These are phyloP conservation scores for Acephala macrosclerotiorum DNA, from an alignment of 2,329 filamentous ascomycete genomes.

Conservation along the genomic window DNA sequence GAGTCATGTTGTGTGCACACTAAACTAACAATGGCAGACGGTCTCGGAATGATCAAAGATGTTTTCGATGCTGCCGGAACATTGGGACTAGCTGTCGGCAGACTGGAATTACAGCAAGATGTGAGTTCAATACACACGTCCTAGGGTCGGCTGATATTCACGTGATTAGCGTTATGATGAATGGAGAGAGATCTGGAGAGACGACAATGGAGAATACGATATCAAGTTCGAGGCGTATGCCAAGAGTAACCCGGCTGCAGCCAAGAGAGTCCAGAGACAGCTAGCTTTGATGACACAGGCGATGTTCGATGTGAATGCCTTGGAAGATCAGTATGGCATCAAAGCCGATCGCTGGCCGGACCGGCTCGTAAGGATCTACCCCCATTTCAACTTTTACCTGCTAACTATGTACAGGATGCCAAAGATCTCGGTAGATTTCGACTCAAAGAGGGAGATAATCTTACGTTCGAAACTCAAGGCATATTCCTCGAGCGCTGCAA, in stretches of 20 bases:
- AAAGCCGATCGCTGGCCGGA: conserved; percentile 33
- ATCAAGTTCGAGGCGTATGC: conserved; percentile 37
- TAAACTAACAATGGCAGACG: conserved; percentile 29
- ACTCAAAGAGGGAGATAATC: conserved; percentile 34
- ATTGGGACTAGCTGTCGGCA: conserved; percentile 34
- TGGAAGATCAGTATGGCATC: conserved; percentile 39
- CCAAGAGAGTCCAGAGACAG: conserved; percentile 31
- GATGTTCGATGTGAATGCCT: conserved; percentile 34
- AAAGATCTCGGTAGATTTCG: conserved; percentile 37
- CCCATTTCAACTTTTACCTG: neutral
- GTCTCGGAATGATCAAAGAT: conserved; percentile 37
- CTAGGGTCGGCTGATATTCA: conserved; percentile 20
- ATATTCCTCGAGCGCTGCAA: conserved; percentile 37
- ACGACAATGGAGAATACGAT: conserved; percentile 33
- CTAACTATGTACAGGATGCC: conserved; percentile 29
- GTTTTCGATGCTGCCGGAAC: conserved; percentile 33
- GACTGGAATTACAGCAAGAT: conserved; percentile 38
- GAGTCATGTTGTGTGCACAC: neutral
- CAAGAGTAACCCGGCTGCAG: conserved; percentile 32
- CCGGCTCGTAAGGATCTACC: conserved; percentile 25
- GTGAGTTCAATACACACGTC: conserved; percentile 21
- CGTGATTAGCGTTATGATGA: conserved; percentile 38
- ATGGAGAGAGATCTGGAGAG: conserved; percentile 40
- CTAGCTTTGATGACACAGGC: conserved; percentile 35
- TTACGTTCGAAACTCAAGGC: conserved; percentile 35